Percentiles rank a stretch among this genome's conserved stretches.
These are phyloP conservation scores for Pinus albicaulis DNA, from an alignment of 75 land plant genomes.

Conservation along the genomic window DNA sequence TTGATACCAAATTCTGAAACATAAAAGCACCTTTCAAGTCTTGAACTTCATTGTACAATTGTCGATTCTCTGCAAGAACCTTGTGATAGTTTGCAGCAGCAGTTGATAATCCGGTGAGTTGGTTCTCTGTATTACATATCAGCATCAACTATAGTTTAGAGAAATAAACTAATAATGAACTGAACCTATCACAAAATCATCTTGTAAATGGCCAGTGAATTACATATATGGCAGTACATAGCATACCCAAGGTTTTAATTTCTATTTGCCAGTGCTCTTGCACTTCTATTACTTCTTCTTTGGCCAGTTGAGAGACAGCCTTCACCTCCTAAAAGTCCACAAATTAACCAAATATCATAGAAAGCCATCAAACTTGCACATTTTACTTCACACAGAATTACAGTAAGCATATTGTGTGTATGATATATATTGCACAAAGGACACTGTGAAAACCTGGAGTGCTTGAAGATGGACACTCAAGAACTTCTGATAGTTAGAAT, in stretches of 20 bases:
- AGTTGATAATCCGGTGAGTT: constrained; percentile 50
- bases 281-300: constrained; percentile 42
- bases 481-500: constrained; percentile 31
- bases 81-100: constrained; percentile 66
- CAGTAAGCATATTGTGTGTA: background rate
- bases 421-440: background rate
- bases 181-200: background rate
- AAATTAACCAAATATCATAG: background rate
- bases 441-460: constrained; percentile 36
- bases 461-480: constrained; percentile 35
- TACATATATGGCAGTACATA: background rate
- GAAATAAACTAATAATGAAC: background rate
- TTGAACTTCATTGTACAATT: constrained; percentile 87
- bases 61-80: constrained; percentile 76
- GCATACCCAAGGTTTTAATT: constrained; percentile 49
- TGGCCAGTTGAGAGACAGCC: constrained; percentile 31
- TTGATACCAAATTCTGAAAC: background rate
- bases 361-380: background rate
- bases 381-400: background rate
- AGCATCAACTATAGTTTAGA: background rate
- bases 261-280: constrained; percentile 47
- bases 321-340: constrained; percentile 33
- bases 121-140: constrained; percentile 23
- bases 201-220: background rate
- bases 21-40: constrained; percentile 68